Conservation (phyloP, 139 green algal species). For the Coelastrella sp. region DNA sequence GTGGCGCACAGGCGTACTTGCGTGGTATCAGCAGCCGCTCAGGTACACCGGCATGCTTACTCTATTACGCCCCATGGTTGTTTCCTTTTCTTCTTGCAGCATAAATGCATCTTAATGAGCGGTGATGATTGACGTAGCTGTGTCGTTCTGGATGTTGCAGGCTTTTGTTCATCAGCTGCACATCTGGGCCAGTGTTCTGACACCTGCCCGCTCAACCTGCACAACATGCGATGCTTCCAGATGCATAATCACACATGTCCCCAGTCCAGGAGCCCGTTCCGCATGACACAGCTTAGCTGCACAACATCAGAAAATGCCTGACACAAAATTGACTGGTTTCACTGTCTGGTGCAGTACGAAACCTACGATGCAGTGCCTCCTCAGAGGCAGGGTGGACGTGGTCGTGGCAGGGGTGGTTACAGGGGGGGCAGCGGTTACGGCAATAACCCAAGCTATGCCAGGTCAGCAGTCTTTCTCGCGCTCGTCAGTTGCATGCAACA, state of each 20-base stretch:
- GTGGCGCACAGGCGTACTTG: not conserved
- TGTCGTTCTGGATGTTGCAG: too few species aligned
- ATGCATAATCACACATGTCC: too few species aligned
- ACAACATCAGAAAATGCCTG: too few species aligned
- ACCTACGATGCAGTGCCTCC: not conserved
- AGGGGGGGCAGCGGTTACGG: not conserved
- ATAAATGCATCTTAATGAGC: too few species aligned
- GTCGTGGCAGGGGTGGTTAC: slow-evolving; percentile 2
- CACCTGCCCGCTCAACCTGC: too few species aligned
- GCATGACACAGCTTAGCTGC: too few species aligned
- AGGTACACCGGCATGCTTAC: not conserved
- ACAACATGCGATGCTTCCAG: too few species aligned
- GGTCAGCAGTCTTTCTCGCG: not conserved
- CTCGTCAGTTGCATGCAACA: not conserved
- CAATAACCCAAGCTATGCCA: slow-evolving; percentile 13
- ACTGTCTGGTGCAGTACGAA: not conserved
- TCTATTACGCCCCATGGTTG: not conserved
- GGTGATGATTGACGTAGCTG: not conserved
- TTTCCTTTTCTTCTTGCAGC: too few species aligned
- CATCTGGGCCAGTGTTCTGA: too few species aligned
- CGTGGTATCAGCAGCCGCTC: slow-evolving; percentile 16
- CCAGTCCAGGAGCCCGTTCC: too few species aligned
- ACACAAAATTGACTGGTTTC: too few species aligned
- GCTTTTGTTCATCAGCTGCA: too few species aligned
- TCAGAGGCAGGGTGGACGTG: not conserved